phyloP scores from a whole-genome alignment of 2,329 filamentous ascomycete genomes.

The Chalaropsis ovoidea region DNA sequence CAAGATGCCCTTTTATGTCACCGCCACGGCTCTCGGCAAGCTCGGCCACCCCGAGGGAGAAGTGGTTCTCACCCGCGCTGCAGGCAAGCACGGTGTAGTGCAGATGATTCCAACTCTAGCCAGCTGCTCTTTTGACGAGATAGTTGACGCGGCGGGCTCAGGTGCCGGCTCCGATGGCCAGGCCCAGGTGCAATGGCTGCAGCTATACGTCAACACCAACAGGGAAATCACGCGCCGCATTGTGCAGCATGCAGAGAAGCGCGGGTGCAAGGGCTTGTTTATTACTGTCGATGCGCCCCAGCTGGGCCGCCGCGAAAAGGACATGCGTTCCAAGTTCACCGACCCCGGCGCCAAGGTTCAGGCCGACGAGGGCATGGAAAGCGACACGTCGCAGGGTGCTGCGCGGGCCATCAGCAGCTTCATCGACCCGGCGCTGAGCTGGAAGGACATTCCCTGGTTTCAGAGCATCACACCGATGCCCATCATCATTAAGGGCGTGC shows the following conservation, averaged over 20 bases:
- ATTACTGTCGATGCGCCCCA: slow-evolving; percentile 98
- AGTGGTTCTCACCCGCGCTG: slow-evolving; percentile 75
- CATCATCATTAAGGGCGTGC: slow-evolving; percentile 91
- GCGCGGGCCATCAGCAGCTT: slow-evolving; percentile 92
- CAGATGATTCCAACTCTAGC: slow-evolving; percentile 98
- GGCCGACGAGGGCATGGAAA: slow-evolving; percentile 48
- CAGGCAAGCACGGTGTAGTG: slow-evolving; percentile 76
- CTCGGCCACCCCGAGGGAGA: slow-evolving; percentile 90
- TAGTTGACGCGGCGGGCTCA: slow-evolving; percentile 61
- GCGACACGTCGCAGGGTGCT: slow-evolving; percentile 83
- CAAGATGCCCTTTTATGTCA: slow-evolving; percentile 88
- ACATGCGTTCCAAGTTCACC: slow-evolving; percentile 88
- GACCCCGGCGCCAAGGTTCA: slow-evolving; percentile 80
- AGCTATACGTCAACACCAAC: slow-evolving; percentile 96
- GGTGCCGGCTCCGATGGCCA: slow-evolving; percentile 37
- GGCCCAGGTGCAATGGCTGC: slow-evolving; percentile 88
- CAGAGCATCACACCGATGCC: slow-evolving; percentile 82
- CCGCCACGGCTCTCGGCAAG: slow-evolving; percentile 90
- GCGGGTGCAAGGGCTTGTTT: slow-evolving; percentile 91
- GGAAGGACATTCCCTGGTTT: slow-evolving; percentile 95
- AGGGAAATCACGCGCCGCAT: slow-evolving; percentile 81
- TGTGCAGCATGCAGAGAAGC: slow-evolving; percentile 78
- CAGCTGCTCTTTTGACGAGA: slow-evolving; percentile 95
- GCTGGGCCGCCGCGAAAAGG: slow-evolving; percentile 88
- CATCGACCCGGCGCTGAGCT: slow-evolving; percentile 87